Percentiles rank a stretch among this genome's conserved stretches.
Evolutionary conservation across 768 basidiomycete genomes (phyloP).

Genomic region (Tylopilus felleus): DNA sequence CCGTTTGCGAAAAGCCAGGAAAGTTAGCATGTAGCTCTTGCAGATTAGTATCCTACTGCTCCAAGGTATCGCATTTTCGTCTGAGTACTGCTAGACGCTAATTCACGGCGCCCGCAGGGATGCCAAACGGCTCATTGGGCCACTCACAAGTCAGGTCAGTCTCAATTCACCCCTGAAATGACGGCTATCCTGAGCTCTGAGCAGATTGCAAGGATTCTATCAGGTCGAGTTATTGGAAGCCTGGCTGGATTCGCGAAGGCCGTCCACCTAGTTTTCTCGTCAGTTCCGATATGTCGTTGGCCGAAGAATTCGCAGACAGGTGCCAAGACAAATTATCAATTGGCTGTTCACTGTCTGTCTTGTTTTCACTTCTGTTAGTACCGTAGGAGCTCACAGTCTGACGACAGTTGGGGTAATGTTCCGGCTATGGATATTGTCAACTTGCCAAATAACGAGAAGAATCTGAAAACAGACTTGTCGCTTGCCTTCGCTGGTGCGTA

Average conservation of each 20-base stretch:
- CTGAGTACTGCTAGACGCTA: background rate
- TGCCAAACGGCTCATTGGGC: constrained; percentile 44
- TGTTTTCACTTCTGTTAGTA: background rate
- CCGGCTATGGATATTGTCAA: constrained; percentile 35
- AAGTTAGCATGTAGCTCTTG: constrained; percentile 31
- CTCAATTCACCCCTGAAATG: background rate
- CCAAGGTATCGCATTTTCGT: constrained; percentile 21
- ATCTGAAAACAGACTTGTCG: constrained; percentile 16
- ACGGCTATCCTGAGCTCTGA: background rate
- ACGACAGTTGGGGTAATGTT: constrained; percentile 33
- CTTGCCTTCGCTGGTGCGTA: constrained; percentile 26
- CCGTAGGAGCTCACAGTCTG: background rate
- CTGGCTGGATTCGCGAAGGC: constrained; percentile 22
- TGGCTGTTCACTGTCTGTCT: constrained; percentile 24
- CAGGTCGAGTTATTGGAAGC: constrained; percentile 17
- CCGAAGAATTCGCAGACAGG: constrained; percentile 8
- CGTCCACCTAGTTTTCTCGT: constrained; percentile 22
- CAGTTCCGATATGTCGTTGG: constrained; percentile 1
- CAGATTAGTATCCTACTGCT: constrained; percentile 44
- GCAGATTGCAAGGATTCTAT: constrained; percentile 26
- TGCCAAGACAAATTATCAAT: constrained; percentile 27
- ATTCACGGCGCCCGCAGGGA: constrained; percentile 21
- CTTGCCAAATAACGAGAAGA: constrained; percentile 21
- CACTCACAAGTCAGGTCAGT: constrained; percentile 36
- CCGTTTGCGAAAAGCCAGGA: constrained; percentile 34